Base-by-base conservation (phyloP, 257 asterid genomes). In the Penstemon barbatus region DNA sequence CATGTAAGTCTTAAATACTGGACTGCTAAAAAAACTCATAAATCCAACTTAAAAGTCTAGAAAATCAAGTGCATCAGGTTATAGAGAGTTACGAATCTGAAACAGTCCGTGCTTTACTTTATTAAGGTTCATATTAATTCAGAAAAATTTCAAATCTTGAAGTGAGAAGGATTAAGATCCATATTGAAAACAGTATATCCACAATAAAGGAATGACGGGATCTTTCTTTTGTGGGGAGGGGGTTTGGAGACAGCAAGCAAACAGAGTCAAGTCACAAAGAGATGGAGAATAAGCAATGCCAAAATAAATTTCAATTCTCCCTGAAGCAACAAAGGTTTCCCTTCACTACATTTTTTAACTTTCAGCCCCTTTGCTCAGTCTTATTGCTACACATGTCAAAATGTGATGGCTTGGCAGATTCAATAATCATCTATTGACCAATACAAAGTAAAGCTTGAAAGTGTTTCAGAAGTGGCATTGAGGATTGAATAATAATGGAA, bases 401-500 rank as follows among this genome's bases (percentile, higher is more conserved):
- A 42, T 10, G 54, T 4, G 38, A 15, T 6, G 19, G 55, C 19
- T 42, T 55, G 39, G 65, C 63, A 38, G 50, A 38, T 38, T 38
- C 5, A 41, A 65, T 46, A 9, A 43, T 18, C 18, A n/a, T 5
- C 50, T 38, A 51, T 58, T 60, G 56, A 45, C 54, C 38, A 12
- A 52, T 7, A 70, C 11, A 57, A 57, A 69, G 52, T 25, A 57
- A 36, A 13, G 13, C 66, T 54, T 44, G 40, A 12, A 49, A 49
- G 64, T 50, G 45, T 52, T 45, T 11, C 46, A 60, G 19, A 7
- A 49, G 65, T 15, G 57, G 45, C 69, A 39, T 5, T 40, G 48
- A 36, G 58, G 65, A 53, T 68, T 65, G 56, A 36, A 46, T 52
- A 54, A 46, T 38, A 72, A 61, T 60, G 15, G 46, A 44, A 42